Evolutionary conservation across 1,139 yeast genomes (phyloP).

Genomic region (Suhomyces yuchorum): DNA sequence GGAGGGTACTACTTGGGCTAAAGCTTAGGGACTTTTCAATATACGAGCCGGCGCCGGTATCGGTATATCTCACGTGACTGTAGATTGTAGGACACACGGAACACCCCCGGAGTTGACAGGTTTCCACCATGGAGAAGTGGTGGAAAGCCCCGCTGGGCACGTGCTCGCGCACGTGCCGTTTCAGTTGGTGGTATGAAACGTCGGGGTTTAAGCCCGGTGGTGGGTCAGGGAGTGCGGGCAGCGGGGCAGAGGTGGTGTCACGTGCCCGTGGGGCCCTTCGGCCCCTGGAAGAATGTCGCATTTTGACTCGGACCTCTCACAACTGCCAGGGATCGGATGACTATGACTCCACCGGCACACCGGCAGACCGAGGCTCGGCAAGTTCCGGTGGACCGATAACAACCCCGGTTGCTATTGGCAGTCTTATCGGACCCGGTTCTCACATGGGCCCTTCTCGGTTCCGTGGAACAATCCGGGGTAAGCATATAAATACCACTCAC

Average conservation of each 20-base stretch:
- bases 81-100: too few species aligned
- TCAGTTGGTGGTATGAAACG: not conserved
- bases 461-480: slow-evolving; percentile 10
- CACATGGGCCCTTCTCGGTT: slow-evolving; percentile 8
- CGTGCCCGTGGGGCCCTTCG: not conserved
- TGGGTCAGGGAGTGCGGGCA: too few species aligned
- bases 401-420: slow-evolving; percentile 7
- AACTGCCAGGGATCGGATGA: not conserved
- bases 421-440: slow-evolving; percentile 4
- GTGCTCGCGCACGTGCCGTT: too few species aligned
- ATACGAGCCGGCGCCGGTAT: not conserved
- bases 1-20: slow-evolving; percentile 50
- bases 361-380: slow-evolving; percentile 4
- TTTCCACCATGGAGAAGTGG: too few species aligned
- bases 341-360: not conserved
- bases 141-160: too few species aligned
- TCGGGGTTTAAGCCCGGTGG: not conserved
- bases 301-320: not conserved
- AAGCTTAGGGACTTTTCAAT: slow-evolving; percentile 14
- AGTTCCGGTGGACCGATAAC: slow-evolving; percentile 7
- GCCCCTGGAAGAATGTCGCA: not conserved
- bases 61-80: not conserved
- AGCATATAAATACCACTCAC: slow-evolving; percentile 3
- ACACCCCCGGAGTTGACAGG: too few species aligned
- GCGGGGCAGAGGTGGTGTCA: not conserved